A percentile compares a stretch with the other conserved stretches of the same genome.
Conservation (phyloP, 2,329 filamentous ascomycete genomes). For the Xylaria sp. region DNA sequence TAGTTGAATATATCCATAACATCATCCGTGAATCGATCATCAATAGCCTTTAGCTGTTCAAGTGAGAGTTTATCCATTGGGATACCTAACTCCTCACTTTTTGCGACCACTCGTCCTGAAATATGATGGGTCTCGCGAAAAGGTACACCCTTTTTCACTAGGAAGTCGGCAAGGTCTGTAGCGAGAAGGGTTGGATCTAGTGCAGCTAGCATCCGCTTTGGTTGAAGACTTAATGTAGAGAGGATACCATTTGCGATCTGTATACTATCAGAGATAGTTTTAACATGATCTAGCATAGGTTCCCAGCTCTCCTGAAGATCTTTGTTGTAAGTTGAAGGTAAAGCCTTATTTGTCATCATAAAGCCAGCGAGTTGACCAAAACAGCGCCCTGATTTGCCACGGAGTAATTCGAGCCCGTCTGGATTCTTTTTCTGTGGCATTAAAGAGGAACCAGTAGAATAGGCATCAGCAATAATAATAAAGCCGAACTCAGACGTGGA, state of each 20-base stretch:
- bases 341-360: conserved; percentile 71
- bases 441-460: conserved; percentile 62
- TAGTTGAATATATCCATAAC: conserved; percentile 81
- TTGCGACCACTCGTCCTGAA: conserved; percentile 77
- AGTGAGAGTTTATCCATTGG: conserved; percentile 78
- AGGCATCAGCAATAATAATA: conserved; percentile 80
- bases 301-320: conserved; percentile 90
- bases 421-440: conserved; percentile 73
- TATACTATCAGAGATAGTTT: conserved; percentile 82
- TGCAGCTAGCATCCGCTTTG: conserved; percentile 81
- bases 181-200: conserved; percentile 87
- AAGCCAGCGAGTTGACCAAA: conserved; percentile 79
- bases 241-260: conserved; percentile 86
- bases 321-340: conserved; percentile 80
- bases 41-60: conserved; percentile 74
- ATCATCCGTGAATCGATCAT: conserved; percentile 75
- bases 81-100: conserved; percentile 72
- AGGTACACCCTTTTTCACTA: conserved; percentile 76
- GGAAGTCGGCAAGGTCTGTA: conserved; percentile 74
- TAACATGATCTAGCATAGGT: conserved; percentile 83
- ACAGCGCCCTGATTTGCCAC: conserved; percentile 79
- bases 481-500: conserved; percentile 80
- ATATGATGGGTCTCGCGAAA: conserved; percentile 89
- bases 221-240: conserved; percentile 74
- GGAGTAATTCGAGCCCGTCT: conserved; percentile 73